These are phyloP conservation scores for Capniomyces stellatus DNA, from an alignment of 371 early-diverging fungal genomes.

Conservation along the genomic window DNA sequence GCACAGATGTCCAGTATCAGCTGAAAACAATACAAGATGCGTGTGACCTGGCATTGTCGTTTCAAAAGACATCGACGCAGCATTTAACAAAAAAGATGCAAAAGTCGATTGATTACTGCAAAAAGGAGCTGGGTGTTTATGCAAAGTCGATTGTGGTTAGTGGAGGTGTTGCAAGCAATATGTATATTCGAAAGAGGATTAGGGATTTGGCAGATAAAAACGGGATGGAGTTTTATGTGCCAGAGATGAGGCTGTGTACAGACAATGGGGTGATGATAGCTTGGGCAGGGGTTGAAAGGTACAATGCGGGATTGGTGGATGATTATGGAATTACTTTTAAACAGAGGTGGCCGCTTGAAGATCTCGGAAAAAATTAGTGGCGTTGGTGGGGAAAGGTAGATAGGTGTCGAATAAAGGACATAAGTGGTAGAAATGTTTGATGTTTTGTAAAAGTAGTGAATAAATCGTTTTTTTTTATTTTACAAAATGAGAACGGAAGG, in stretches of 20 bases:
- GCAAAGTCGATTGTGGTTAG: conserved; percentile 51
- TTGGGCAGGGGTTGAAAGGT: conserved; percentile 44
- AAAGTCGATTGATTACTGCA: conserved; percentile 32
- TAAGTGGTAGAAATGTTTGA: too few species aligned
- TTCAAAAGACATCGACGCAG: conserved; percentile 40
- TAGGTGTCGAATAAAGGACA: too few species aligned
- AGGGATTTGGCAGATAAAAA: conserved; percentile 23
- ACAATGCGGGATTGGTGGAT: conserved; percentile 18
- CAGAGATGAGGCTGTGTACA: conserved; percentile 58
- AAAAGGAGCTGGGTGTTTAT: conserved; percentile 16
- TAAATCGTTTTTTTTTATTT: too few species aligned
- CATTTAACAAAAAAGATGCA: conserved; percentile 43
- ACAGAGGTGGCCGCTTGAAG: conserved; percentile 25
- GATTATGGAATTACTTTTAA: conserved; percentile 20
- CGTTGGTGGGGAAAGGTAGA: not conserved
- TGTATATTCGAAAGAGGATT: conserved; percentile 24
- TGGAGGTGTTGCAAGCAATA: conserved; percentile 71
- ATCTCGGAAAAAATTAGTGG: conserved; percentile 2
- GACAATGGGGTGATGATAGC: conserved; percentile 87
- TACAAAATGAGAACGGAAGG: too few species aligned
- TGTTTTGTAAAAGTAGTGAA: too few species aligned
- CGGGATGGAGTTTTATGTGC: conserved; percentile 39
- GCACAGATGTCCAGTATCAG: not conserved
- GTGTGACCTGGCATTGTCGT: conserved; percentile 55
- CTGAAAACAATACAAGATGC: conserved; percentile 19